Evolutionary conservation across 73 alveolate species (phyloP).

Genomic region (Effrenium voratum): DNA sequence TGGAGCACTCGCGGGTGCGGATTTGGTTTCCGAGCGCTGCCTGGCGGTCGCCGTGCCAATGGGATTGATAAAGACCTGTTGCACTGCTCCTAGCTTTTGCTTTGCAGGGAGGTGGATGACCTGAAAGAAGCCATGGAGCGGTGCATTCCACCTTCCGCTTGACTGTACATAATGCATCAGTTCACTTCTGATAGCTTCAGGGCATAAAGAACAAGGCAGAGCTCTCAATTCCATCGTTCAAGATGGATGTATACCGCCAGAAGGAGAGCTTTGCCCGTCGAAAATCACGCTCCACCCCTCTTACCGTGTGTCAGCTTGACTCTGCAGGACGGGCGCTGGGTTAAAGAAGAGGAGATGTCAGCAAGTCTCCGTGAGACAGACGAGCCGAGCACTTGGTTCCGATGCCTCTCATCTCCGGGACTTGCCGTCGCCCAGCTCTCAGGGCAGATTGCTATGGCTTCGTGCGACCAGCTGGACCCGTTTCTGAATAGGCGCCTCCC

Average conservation of each 20-base stretch:
- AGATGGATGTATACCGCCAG: background rate
- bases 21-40: too few species aligned
- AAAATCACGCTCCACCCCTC: background rate
- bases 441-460: slow-evolving; percentile 14
- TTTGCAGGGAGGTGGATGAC: background rate
- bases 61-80: too few species aligned
- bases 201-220: background rate
- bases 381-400: background rate
- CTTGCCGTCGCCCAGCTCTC: background rate
- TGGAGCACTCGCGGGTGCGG: too few species aligned
- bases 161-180: background rate
- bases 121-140: background rate
- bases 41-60: too few species aligned
- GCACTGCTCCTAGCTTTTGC: too few species aligned
- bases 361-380: background rate
- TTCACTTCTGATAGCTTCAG: background rate
- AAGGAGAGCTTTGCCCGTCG: background rate
- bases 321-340: slow-evolving; percentile 20
- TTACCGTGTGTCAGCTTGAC: slow-evolving; percentile 2
- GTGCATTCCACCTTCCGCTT: background rate
- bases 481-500: too few species aligned
- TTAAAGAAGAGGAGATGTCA: background rate
- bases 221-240: background rate
- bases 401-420: background rate
- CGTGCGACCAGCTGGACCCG: background rate